Evolutionary conservation across 495 filamentous ascomycete species (phyloP).

Genomic region (Trichoderma gamsii): DNA sequence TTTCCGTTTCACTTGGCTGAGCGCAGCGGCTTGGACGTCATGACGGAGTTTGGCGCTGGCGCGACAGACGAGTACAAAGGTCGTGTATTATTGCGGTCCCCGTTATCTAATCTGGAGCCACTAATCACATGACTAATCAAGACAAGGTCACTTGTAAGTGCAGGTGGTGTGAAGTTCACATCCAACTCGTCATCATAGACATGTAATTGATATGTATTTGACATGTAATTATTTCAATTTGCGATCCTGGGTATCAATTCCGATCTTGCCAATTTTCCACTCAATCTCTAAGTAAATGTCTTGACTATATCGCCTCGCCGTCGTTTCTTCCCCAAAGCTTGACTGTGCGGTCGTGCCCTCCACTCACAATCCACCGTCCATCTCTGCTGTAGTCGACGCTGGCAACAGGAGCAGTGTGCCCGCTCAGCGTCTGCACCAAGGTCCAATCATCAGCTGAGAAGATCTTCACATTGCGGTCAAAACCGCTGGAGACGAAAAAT

Average conservation of each 20-base stretch:
- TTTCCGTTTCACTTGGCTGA: background rate
- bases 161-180: background rate
- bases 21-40: slow-evolving; percentile 1
- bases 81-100: background rate
- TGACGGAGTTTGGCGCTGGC: slow-evolving; percentile 3
- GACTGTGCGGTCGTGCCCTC: slow-evolving; percentile 88
- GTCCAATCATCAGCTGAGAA: slow-evolving; percentile 97
- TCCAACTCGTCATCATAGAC: background rate
- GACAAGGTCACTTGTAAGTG: too few species aligned
- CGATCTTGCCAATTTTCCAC: background rate
- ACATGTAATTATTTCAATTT: background rate
- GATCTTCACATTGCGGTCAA: slow-evolving; percentile 92
- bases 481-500: slow-evolving; percentile 84
- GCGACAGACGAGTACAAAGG: background rate
- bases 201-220: background rate
- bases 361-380: slow-evolving; percentile 85
- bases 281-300: background rate
- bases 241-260: slow-evolving; percentile 8
- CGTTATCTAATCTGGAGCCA: slow-evolving; percentile 14
- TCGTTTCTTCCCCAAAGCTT: slow-evolving; percentile 95
- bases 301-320: slow-evolving; percentile 39
- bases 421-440: slow-evolving; percentile 76
- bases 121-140: slow-evolving; percentile 9
- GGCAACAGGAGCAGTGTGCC: slow-evolving; percentile 85
- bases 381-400: slow-evolving; percentile 82